A percentile compares a stretch with the other conserved stretches of the same genome.
Conservation (phyloP, 352 stramenopile genomes). For the Globisporangium rhizosaccharum region DNA sequence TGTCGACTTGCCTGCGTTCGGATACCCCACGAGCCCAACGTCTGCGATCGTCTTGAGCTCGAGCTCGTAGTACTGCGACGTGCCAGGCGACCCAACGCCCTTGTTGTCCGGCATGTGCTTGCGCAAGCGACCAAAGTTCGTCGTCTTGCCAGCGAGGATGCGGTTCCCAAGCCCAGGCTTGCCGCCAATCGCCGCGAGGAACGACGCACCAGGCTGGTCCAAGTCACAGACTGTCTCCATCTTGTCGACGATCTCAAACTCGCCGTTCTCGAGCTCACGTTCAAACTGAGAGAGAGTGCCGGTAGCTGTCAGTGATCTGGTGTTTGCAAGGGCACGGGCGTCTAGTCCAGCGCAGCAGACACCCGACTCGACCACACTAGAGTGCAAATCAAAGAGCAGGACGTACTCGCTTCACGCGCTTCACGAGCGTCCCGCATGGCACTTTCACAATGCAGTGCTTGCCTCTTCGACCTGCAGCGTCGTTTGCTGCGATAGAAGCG, state of each 20-base stretch:
- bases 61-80: constrained; percentile 93
- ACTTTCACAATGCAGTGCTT: constrained; percentile 82
- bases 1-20: constrained; percentile 98
- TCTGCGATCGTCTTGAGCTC: constrained; percentile 98
- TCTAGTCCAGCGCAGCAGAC: background rate
- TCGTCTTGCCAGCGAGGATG: constrained; percentile 80
- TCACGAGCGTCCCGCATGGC: constrained; percentile 82
- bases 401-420: constrained; percentile 75
- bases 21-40: constrained; percentile 97
- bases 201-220: constrained; percentile 60
- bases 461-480: constrained; percentile 64
- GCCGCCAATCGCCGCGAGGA: constrained; percentile 71
- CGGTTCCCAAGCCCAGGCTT: constrained; percentile 83
- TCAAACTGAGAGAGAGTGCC: constrained; percentile 35
- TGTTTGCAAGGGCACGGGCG: background rate
- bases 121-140: constrained; percentile 70
- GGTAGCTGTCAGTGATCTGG: background rate
- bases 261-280: constrained; percentile 63
- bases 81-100: constrained; percentile 84
- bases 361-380: background rate
- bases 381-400: background rate
- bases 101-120: constrained; percentile 85
- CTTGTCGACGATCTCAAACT: constrained; percentile 79
- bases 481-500: constrained; percentile 47
- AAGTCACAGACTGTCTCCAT: constrained; percentile 76